Evolutionary conservation across 2,329 filamentous ascomycete species (phyloP).

Genomic region (Bipolaris gigantea): DNA sequence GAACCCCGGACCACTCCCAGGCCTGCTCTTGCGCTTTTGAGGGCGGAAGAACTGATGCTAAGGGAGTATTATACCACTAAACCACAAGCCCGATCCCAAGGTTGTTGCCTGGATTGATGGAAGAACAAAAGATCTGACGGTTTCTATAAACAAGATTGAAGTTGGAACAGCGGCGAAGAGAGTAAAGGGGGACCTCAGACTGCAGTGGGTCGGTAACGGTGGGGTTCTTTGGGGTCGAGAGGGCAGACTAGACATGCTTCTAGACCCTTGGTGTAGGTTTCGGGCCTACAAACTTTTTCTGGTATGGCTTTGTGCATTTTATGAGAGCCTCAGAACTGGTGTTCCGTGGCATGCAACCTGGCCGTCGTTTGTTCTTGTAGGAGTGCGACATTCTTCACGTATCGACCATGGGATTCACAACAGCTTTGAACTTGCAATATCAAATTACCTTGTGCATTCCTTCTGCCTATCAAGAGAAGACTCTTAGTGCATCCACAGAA

Average conservation of each 20-base stretch:
- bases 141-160: neutral
- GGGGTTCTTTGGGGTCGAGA: neutral
- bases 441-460: too few species aligned
- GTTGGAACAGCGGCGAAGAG: too few species aligned
- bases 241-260: neutral
- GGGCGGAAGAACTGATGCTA: conserved; percentile 2
- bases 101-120: conserved; percentile 3
- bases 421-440: too few species aligned
- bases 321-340: neutral
- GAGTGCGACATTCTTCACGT: too few species aligned
- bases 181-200: neutral
- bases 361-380: too few species aligned
- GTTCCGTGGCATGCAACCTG: neutral
- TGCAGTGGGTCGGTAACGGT: neutral
- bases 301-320: neutral
- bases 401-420: too few species aligned
- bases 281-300: neutral
- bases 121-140: neutral
- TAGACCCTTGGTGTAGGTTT: neutral
- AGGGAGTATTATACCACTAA: conserved; percentile 26
- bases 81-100: conserved; percentile 17
- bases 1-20: conserved; percentile 19
- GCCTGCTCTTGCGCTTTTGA: neutral
- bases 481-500: too few species aligned
- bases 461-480: too few species aligned